Percentiles rank a stretch among this genome's conserved stretches.
These are phyloP conservation scores for Pichia pseudocactophila DNA, from an alignment of 805 yeast species.

Conservation along the genomic window DNA sequence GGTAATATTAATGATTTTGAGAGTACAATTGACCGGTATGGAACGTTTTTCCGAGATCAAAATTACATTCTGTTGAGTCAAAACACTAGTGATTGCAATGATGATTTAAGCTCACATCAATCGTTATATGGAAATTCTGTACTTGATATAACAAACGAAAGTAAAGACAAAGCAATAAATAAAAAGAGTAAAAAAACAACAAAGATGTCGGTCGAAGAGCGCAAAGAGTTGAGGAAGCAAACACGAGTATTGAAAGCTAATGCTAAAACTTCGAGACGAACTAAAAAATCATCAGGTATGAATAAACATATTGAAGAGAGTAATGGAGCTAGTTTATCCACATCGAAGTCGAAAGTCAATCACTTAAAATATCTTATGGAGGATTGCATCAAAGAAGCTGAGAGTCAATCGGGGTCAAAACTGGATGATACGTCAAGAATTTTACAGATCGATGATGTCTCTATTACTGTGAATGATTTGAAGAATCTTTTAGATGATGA, in stretches of 20 bases:
- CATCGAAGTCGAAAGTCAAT: constrained; percentile 1
- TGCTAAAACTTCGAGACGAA: constrained; percentile 1
- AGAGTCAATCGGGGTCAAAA: background rate
- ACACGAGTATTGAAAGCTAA: constrained; percentile 4
- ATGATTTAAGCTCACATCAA: constrained; percentile 6
- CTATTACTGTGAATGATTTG: constrained; percentile 51
- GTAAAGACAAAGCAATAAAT: background rate
- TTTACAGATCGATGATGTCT: constrained; percentile 46
- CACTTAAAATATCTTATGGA: background rate
- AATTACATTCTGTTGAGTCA: background rate
- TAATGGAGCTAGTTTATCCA: background rate
- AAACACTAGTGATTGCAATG: background rate
- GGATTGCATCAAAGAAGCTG: background rate
- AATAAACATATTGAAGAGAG: background rate
- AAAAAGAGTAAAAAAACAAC: background rate
- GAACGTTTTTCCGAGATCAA: background rate
- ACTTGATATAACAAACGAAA: no score
- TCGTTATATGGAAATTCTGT: constrained; percentile 1
- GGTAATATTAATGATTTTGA: background rate
- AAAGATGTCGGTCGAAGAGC: background rate
- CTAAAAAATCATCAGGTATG: background rate
- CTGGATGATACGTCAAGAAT: constrained; percentile 11
- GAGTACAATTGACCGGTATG: no score
- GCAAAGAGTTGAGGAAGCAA: constrained; percentile 2
- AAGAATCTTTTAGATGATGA: constrained; percentile 50